Evolutionary conservation across 1,284 basidiomycete genomes (phyloP).

Genomic region (Puccinia coronata): DNA sequence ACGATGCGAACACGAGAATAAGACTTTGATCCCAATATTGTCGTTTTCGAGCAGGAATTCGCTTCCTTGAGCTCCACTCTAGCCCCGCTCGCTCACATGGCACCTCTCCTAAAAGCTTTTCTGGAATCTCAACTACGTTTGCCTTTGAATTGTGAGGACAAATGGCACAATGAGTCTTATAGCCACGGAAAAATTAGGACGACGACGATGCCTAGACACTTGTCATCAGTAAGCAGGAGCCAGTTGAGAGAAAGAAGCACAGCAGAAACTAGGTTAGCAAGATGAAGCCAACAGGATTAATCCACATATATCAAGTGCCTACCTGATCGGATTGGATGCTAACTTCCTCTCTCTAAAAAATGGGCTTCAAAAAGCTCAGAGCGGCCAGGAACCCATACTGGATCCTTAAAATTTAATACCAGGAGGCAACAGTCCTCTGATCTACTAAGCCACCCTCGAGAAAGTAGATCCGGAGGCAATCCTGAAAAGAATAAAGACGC

Average conservation of each 20-base stretch:
- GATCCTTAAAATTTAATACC: not conserved
- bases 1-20: not conserved
- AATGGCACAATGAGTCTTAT: not conserved
- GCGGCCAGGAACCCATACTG: not conserved
- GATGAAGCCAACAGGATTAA: not conserved
- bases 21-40: too few species aligned
- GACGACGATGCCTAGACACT: not conserved
- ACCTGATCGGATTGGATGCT: not conserved
- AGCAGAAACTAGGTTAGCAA: conserved; percentile 12
- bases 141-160: not conserved
- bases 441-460: not conserved
- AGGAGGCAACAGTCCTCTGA: not conserved
- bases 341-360: not conserved
- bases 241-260: not conserved
- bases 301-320: too few species aligned
- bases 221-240: not conserved
- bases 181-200: not conserved
- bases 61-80: conserved; percentile 8
- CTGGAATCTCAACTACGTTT: conserved; percentile 22
- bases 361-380: not conserved
- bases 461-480: not conserved
- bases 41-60: not conserved
- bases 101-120: conserved; percentile 19
- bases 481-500: not conserved
- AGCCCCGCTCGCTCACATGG: conserved; percentile 4